Conservation (phyloP, 2,329 filamentous ascomycete genomes). For the Fusarium mundagurra region DNA sequence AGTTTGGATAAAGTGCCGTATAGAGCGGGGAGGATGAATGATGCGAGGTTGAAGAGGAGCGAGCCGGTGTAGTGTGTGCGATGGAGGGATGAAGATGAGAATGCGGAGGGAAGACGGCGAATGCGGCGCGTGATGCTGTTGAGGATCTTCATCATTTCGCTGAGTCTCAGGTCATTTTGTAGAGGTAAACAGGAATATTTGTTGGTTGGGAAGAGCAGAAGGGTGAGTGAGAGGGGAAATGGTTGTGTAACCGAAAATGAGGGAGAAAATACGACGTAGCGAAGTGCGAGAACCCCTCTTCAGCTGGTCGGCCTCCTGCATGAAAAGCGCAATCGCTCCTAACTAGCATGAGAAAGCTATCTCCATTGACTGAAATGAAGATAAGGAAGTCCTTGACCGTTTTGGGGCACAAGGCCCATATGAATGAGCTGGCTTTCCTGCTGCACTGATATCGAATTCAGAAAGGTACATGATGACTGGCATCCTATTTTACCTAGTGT, state of each 20-base stretch:
- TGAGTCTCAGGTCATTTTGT: fast-evolving
- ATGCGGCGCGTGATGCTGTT: not conserved
- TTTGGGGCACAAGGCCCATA: not conserved
- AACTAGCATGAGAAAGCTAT: not conserved
- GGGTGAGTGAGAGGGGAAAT: not conserved
- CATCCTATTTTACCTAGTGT: fast-evolving
- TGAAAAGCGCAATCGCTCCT: not conserved
- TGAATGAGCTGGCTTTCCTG: not conserved
- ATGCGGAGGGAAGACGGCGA: not conserved
- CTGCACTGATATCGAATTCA: too few species aligned
- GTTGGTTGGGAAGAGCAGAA: fast-evolving
- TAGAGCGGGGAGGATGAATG: conserved; percentile 73
- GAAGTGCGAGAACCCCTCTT: not conserved
- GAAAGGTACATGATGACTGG: fast-evolving
- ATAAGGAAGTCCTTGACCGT: not conserved
- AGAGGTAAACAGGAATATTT: fast-evolving
- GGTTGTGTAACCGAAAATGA: not conserved
- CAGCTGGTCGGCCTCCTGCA: conserved; percentile 21
- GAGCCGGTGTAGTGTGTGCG: conserved; percentile 61
- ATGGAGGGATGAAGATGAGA: conserved; percentile 9
- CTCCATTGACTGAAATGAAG: fast-evolving
- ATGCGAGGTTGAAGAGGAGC: conserved; percentile 68
- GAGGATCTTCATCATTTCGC: not conserved
- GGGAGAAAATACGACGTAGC: not conserved
- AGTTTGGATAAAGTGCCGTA: conserved; percentile 75